These are phyloP conservation scores for Rubroshorea leprosula DNA, from an alignment of 345 rosid genomes.

Conservation along the genomic window DNA sequence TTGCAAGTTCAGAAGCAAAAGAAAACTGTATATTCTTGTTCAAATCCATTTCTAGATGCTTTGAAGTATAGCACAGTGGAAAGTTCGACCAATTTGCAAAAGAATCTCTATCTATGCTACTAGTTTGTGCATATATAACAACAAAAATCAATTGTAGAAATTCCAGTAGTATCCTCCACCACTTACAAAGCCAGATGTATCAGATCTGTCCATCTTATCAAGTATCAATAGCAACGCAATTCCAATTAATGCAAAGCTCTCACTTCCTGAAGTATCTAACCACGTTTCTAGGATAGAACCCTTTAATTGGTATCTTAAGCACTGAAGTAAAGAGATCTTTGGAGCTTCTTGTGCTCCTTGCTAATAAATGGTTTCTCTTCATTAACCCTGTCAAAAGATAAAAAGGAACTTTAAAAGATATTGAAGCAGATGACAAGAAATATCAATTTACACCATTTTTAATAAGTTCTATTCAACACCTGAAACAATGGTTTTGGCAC, in stretches of 20 bases:
- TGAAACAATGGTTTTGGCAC: neutral
- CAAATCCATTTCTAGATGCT: constrained; percentile 52
- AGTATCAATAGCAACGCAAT: constrained; percentile 8
- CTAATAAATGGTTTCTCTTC: constrained; percentile 27
- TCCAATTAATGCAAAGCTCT: constrained; percentile 14
- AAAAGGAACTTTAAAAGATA: too few relatives aligned
- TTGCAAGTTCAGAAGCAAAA: constrained; percentile 30
- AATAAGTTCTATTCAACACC: neutral
- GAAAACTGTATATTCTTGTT: constrained; percentile 40
- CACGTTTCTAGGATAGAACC: constrained; percentile 53
- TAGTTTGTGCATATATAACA: constrained; percentile 22
- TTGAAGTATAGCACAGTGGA: constrained; percentile 8
- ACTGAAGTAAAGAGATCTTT: constrained; percentile 23
- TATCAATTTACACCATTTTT: neutral
- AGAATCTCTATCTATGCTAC: constrained; percentile 22
- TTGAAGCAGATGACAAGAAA: neutral
- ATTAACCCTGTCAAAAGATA: constrained; percentile 36
- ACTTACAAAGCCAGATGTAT: constrained; percentile 88
- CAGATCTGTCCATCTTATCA: constrained; percentile 70
- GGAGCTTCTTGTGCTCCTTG: constrained; percentile 43
- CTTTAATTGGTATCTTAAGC: constrained; percentile 32
- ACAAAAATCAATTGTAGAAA: constrained; percentile 22
- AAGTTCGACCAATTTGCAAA: constrained; percentile 7
- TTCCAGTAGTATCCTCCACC: constrained; percentile 45
- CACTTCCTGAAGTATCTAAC: constrained; percentile 30